Conservation (phyloP, 75 land plant species). For the Picea glauca region DNA sequence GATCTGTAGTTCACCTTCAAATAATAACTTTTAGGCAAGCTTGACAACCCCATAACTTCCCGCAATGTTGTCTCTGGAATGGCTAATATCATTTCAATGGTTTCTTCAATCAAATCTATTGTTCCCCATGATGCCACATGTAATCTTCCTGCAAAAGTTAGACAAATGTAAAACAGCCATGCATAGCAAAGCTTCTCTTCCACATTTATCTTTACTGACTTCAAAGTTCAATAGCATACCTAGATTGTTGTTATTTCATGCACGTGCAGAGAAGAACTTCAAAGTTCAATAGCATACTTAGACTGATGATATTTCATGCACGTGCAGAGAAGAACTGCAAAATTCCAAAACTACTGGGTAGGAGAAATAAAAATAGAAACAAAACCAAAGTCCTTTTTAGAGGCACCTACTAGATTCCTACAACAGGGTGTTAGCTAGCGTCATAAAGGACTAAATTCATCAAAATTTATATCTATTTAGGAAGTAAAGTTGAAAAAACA, state of each 20-base stretch:
- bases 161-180: neutral
- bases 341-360: neutral
- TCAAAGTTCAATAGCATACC: neutral
- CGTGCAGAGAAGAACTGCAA: neutral
- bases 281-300: neutral
- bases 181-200: neutral
- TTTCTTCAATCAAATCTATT: constrained; percentile 20
- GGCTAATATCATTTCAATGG: constrained; percentile 24
- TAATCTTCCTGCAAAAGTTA: constrained; percentile 15
- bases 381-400: neutral
- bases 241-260: neutral
- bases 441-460: neutral
- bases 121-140: constrained; percentile 35
- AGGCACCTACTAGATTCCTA: neutral
- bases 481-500: neutral
- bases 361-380: neutral
- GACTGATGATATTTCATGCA: neutral
- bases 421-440: neutral
- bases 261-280: neutral
- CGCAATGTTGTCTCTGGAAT: constrained; percentile 26
- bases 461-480: neutral
- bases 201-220: neutral
- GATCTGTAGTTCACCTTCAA: constrained; percentile 17
- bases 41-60: constrained; percentile 23
- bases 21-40: constrained; percentile 20